A percentile compares a stretch with the other conserved stretches of the same genome.
phyloP scores from a whole-genome alignment of 352 stramenopile genomes.

The Globisporangium cylindrosporum region DNA sequence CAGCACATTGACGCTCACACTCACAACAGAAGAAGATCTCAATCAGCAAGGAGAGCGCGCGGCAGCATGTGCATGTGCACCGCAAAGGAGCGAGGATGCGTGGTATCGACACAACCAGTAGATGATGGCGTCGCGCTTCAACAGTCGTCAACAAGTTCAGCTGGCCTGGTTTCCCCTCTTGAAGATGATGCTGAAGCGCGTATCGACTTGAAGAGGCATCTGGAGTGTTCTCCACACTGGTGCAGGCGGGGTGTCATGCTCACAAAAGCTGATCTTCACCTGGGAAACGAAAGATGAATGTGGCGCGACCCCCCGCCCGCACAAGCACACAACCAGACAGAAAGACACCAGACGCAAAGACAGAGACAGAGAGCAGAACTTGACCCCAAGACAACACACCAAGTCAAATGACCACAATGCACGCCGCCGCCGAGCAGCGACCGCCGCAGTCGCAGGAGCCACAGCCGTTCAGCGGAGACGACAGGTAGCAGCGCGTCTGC shows the following conservation, averaged over 20 bases:
- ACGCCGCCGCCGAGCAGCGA: background rate
- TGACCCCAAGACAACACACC: background rate
- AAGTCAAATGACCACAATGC: slow-evolving; percentile 12
- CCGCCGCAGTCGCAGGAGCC: slow-evolving; percentile 10
- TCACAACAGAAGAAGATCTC: background rate
- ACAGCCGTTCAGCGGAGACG: slow-evolving; percentile 11
- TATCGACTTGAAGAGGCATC: background rate
- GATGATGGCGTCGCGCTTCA: background rate
- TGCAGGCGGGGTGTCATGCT: background rate
- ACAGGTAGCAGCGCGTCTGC: slow-evolving; percentile 13
- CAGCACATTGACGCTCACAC: background rate
- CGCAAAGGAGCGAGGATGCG: too few relatives aligned
- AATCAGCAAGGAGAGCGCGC: background rate
- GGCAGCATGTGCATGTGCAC: too few relatives aligned
- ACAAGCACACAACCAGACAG: slow-evolving; percentile 10
- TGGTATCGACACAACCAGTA: background rate
- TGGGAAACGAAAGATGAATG: background rate
- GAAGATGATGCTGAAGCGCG: background rate
- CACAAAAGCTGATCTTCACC: background rate
- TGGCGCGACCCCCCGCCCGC: background rate
- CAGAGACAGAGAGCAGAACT: slow-evolving; percentile 1
- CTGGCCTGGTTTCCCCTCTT: background rate
- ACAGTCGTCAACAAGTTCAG: background rate
- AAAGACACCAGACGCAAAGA: background rate
- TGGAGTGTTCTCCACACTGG: background rate